These are phyloP conservation scores for Clavispora santaluciae DNA, from an alignment of 805 yeast genomes.

Conservation along the genomic window DNA sequence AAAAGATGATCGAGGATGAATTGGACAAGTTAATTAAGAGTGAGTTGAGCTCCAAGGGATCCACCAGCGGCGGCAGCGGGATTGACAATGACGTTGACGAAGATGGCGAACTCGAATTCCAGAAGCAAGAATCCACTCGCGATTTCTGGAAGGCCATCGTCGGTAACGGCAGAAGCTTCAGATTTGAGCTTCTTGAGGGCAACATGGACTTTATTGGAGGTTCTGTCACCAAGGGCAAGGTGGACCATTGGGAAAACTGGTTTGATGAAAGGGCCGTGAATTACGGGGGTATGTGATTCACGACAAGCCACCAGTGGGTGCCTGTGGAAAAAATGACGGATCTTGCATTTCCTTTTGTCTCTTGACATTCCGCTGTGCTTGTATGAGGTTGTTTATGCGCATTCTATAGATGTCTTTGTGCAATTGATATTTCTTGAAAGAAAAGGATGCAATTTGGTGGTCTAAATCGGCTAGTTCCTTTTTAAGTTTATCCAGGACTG, in stretches of 20 bases:
- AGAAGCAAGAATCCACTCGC: constrained; percentile 36
- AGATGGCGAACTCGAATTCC: constrained; percentile 22
- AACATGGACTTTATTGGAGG: constrained; percentile 69
- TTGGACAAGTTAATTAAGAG: constrained; percentile 49
- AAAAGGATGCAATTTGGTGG: constrained; percentile 21
- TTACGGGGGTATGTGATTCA: constrained; percentile 16
- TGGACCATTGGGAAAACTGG: constrained; percentile 71
- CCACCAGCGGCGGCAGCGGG: constrained; percentile 28
- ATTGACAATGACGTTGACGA: constrained; percentile 40
- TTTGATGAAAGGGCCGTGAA: constrained; percentile 70
- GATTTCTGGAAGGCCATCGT: constrained; percentile 42
- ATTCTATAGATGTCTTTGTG: constrained; percentile 38
- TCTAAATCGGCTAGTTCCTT: constrained; percentile 16
- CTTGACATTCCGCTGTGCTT: constrained; percentile 27
- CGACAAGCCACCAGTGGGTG: constrained; percentile 1
- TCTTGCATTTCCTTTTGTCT: constrained; percentile 26
- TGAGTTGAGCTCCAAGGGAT: constrained; percentile 29
- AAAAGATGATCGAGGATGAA: constrained; percentile 56
- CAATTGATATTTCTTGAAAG: constrained; percentile 36
- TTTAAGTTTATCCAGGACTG: constrained; percentile 12
- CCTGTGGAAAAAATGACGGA: constrained; percentile 39
- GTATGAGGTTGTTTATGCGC: constrained; percentile 33
- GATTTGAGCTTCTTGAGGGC: constrained; percentile 68
- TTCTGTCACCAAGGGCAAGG: constrained; percentile 55
- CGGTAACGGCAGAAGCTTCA: constrained; percentile 41